Conservation (phyloP, 2,329 filamentous ascomycete species). For the Paecilomyces niveus region DNA sequence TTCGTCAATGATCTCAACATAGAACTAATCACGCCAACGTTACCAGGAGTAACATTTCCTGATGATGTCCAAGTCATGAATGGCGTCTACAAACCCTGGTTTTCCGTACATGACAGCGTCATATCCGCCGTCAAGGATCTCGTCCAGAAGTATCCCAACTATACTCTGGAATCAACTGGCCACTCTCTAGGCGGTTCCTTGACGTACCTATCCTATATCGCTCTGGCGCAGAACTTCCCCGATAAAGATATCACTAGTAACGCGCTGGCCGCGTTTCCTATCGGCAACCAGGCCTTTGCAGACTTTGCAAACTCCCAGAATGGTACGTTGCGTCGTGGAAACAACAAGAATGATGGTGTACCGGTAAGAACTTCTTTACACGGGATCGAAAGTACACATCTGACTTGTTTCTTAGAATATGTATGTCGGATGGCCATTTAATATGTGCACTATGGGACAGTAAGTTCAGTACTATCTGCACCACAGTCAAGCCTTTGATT, state of each 20-base stretch:
- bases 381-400: not conserved
- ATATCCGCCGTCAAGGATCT: slow-evolving; percentile 20
- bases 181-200: slow-evolving; percentile 25
- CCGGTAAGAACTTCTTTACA: not conserved
- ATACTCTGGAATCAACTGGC: slow-evolving; percentile 21
- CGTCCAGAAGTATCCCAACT: slow-evolving; percentile 18
- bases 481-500: not conserved
- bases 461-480: not conserved
- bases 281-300: slow-evolving; percentile 16
- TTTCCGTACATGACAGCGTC: slow-evolving; percentile 19
- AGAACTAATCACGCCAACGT: slow-evolving; percentile 13
- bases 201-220: slow-evolving; percentile 25
- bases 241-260: slow-evolving; percentile 20
- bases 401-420: not conserved
- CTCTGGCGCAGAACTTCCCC: slow-evolving; percentile 23
- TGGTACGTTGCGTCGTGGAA: not conserved
- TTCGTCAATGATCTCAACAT: slow-evolving; percentile 21
- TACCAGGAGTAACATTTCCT: slow-evolving; percentile 22
- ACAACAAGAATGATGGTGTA: not conserved
- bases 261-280: slow-evolving; percentile 25
- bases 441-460: not conserved
- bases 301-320: not conserved
- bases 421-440: not conserved
- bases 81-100: slow-evolving; percentile 20
- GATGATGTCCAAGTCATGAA: slow-evolving; percentile 19